phyloP scores from a whole-genome alignment of 345 rosid species.

The Brassica carinata region DNA sequence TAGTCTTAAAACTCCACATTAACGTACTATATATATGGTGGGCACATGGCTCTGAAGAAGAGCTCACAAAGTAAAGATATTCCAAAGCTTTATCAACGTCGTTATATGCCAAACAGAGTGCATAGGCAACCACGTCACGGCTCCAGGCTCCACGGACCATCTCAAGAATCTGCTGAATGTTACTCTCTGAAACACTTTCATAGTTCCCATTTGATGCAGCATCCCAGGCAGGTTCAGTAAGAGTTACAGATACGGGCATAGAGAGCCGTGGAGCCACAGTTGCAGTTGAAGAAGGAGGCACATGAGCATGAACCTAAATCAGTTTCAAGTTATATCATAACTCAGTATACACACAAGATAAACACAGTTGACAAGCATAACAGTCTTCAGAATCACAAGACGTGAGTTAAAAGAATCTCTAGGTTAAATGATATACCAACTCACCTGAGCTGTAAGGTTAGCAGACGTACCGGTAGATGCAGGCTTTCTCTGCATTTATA shows the following conservation, averaged over 20 bases:
- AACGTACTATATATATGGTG: background rate
- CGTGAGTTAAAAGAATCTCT: too few species aligned
- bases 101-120: background rate
- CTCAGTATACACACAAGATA: too few species aligned
- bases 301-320: too few species aligned
- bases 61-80: background rate
- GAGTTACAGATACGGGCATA: too few species aligned
- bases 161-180: background rate
- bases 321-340: too few species aligned
- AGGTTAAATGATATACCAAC: background rate
- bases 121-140: background rate
- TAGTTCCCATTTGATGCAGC: background rate
- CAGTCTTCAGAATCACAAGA: too few species aligned
- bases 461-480: constrained; percentile 53
- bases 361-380: too few species aligned
- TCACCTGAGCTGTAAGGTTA: constrained; percentile 52
- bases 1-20: background rate
- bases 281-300: too few species aligned
- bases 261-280: too few species aligned
- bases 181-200: background rate
- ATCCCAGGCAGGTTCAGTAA: too few species aligned
- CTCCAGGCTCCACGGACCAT: background rate
- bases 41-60: background rate
- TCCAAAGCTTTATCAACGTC: background rate
- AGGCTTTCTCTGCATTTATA: constrained; percentile 51